Evolutionary conservation across 1,284 basidiomycete genomes (phyloP), one percentile per base, ranked within the genome.

Genomic region (Coniferiporia sulphurascens): DNA sequence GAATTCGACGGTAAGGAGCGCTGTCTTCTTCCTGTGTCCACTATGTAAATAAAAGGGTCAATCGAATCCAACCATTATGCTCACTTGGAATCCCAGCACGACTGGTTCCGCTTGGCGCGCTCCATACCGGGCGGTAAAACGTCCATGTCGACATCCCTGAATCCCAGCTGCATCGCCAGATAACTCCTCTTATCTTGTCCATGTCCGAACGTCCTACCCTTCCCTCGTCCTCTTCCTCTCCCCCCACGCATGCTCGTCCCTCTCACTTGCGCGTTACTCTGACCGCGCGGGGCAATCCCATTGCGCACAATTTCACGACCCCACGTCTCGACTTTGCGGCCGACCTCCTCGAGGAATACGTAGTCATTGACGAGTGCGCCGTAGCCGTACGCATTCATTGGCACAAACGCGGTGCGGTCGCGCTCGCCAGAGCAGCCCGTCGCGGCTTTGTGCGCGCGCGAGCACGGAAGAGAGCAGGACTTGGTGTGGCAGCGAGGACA

Each of bases 281-380:
- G 62, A 56, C 67, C 66, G 61, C 64, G 61, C 32, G 59, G 44
- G 3, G 27, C 55, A 48, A 46, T 48, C 51, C 83, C 83, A 58
- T 81, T 82, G 52, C 76, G 76, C 54, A 76, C 79, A 55, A 93
- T 87, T 64, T 88, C 85, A 64, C 74, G 76, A 0, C 92, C 91
- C 84, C 86, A 91, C 19, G 81, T 82, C 19, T 78, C 77, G 8
- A 87, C 83, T 64, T 81, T 84, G 63, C 93, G 73, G 34, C 89
- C 84, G 51, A 91, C 73, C 15, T 91, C 87, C 71, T 95, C 93
- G 60, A 95, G 76, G 69, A 86, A 94, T 17, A 80, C 79, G 70
- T 93, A 95, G 72, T 95, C 93, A 65, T 85, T 81, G 83, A 92
- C 88, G 83, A 95, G 85, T 19, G 82, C 79, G 10, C 90, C 89